Evolutionary conservation across 2,329 filamentous ascomycete species (phyloP).

Genomic region (Phialophora verrucosa): DNA sequence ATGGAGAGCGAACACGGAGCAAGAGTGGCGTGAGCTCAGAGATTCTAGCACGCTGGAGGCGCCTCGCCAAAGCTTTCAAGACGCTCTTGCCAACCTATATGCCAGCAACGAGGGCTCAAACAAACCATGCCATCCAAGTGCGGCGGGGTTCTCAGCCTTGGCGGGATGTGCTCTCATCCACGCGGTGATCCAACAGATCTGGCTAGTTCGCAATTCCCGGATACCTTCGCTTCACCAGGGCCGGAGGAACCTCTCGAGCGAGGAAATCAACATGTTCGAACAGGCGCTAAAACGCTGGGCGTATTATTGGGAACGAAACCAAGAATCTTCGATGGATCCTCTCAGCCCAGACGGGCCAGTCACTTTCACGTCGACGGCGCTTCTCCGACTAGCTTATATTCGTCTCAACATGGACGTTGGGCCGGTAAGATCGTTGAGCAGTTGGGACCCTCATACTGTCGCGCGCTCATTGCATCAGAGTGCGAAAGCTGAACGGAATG

Average conservation of each 20-base stretch:
- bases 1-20: conserved; percentile 7
- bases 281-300: conserved; percentile 8
- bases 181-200: conserved; percentile 16
- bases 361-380: conserved; percentile 17
- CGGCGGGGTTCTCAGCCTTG: conserved; percentile 3
- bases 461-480: conserved; percentile 62
- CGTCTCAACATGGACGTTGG: conserved; percentile 31
- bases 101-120: neutral
- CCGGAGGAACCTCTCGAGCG: neutral
- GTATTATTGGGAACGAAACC: conserved; percentile 10
- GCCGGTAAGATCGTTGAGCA: conserved; percentile 59
- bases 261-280: conserved; percentile 7
- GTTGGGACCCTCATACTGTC: conserved; percentile 64
- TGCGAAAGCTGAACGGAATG: neutral
- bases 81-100: neutral
- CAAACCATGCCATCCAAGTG: neutral
- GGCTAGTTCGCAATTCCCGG: conserved; percentile 1
- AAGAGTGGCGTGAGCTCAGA: neutral
- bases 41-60: neutral
- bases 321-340: conserved; percentile 21
- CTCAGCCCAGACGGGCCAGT: conserved; percentile 11
- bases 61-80: neutral
- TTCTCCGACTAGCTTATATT: conserved; percentile 14
- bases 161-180: conserved; percentile 11
- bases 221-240: neutral